These are phyloP conservation scores for Conringia planisiliqua DNA, from an alignment of 345 rosid species.

Conservation along the genomic window DNA sequence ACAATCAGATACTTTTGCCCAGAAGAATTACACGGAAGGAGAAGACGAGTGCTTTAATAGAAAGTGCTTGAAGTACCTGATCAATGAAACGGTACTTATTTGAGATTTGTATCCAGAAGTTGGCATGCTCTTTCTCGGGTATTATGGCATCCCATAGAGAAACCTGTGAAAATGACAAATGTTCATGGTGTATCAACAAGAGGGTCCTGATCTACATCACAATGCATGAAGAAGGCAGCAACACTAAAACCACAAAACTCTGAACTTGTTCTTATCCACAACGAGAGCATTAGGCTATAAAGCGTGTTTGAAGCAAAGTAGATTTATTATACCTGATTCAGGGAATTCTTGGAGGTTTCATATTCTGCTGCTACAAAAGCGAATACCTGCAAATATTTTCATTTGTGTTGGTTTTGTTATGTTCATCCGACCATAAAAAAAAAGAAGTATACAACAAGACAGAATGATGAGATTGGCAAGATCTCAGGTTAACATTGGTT, in stretches of 20 bases:
- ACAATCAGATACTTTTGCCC: background rate
- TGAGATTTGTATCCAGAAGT: constrained; percentile 73
- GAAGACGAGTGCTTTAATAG: background rate
- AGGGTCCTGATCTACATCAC: background rate
- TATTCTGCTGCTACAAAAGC: constrained; percentile 89
- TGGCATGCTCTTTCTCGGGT: constrained; percentile 73
- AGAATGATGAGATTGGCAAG: background rate
- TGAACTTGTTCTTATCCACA: background rate
- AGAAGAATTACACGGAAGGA: background rate
- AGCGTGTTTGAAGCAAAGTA: background rate
- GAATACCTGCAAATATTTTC: constrained; percentile 55
- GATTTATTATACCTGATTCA: constrained; percentile 69
- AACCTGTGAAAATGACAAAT: constrained; percentile 40
- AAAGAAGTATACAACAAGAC: background rate
- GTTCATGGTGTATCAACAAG: background rate
- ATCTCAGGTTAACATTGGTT: background rate
- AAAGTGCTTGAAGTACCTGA: constrained; percentile 45
- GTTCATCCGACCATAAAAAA: background rate
- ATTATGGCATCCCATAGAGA: constrained; percentile 95
- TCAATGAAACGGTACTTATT: constrained; percentile 93
- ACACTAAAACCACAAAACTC: background rate
- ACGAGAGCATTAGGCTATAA: background rate
- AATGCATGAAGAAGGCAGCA: background rate
- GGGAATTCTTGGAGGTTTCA: constrained; percentile 64
- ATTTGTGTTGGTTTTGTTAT: background rate